Conservation (phyloP, 2,329 filamentous ascomycete species). For the Leptographium wingfieldii region DNA sequence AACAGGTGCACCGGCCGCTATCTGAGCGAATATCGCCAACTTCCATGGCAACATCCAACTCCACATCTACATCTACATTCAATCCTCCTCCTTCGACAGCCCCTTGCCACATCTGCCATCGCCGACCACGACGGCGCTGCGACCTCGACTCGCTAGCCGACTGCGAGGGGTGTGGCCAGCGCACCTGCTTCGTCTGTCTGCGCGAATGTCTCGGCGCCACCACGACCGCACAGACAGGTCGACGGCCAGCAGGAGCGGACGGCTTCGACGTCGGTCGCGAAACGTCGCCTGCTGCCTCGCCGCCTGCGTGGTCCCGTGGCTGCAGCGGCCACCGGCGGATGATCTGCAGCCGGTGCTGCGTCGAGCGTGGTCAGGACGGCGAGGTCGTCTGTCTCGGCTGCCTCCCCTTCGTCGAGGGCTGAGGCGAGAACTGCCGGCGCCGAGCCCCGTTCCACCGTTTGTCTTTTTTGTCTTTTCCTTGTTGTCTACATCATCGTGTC, state of each 20-base stretch:
- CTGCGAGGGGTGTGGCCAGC: conserved; percentile 47
- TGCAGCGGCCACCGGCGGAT: conserved; percentile 34
- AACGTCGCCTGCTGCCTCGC: neutral
- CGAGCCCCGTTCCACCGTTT: neutral
- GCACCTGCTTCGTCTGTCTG: conserved; percentile 59
- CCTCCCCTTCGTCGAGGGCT: conserved; percentile 22
- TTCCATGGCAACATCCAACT: too few species aligned
- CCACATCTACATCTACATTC: neutral
- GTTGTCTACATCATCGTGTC: neutral
- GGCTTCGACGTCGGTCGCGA: neutral
- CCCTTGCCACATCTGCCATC: conserved; percentile 56
- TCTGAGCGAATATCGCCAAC: neutral
- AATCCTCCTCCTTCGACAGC: neutral
- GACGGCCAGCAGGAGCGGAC: neutral
- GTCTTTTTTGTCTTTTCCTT: neutral
- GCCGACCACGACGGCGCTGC: conserved; percentile 49
- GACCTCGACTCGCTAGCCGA: conserved; percentile 55
- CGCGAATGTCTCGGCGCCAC: conserved; percentile 41
- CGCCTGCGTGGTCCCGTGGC: conserved; percentile 20
- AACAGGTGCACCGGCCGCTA: neutral
- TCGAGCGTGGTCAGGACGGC: conserved; percentile 50
- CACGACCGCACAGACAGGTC: neutral
- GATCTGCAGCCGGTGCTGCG: conserved; percentile 56
- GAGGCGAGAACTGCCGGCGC: too few species aligned
- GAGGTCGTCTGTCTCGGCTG: conserved; percentile 57